Evolutionary conservation across 495 filamentous ascomycete species (phyloP), one percentile per base, ranked within the genome.

Genomic region (Acidiella bohemica): DNA sequence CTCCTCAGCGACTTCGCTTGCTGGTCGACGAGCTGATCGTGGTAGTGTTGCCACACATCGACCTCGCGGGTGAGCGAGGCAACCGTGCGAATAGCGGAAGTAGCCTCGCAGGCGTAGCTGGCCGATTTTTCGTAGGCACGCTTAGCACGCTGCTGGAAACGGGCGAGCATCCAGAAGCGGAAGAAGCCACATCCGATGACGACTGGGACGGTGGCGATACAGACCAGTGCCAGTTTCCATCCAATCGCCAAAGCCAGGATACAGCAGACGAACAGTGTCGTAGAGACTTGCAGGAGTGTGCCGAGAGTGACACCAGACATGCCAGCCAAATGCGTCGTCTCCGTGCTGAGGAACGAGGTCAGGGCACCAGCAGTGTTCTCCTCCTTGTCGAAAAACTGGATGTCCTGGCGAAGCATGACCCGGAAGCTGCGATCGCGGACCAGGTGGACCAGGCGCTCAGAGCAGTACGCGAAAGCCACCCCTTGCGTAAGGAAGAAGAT

Each of bases 201-300:
- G 21, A 93, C 57, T 0, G 88, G 88, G 16, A 94, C 71, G 20
- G 76, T 79, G 13, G 76, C 69, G 44, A 73, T 78, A 58, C 81
- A 84, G 22, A 93, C 87, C 5, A 96, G 68, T 12, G 81, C 82
- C 6, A 96, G 66, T 54, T 94, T 94, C 87, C 88, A 96, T 20
- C 80, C 84, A 53, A 93, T 73, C 1, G 73, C 67, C 21, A 78
- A 60, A 11, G 73, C 68, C 20, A 94, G 54, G 14, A 73, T 55
- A 43, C 81, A 73, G 7, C 81, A 73, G 0, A 75, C 72, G 20
- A 80, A 49, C 6, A 94, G 67, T 2, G 84, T 90, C 1, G 84
- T 82, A 8, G 68, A 60, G 25, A 85, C 76, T 42, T 76, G 76
- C 8, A 94, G 57, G 33, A 94, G 68, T 5, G 83, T 84, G 11